Evolutionary conservation across 345 rosid species (phyloP).

Genomic region (Schrenkiella parvula): DNA sequence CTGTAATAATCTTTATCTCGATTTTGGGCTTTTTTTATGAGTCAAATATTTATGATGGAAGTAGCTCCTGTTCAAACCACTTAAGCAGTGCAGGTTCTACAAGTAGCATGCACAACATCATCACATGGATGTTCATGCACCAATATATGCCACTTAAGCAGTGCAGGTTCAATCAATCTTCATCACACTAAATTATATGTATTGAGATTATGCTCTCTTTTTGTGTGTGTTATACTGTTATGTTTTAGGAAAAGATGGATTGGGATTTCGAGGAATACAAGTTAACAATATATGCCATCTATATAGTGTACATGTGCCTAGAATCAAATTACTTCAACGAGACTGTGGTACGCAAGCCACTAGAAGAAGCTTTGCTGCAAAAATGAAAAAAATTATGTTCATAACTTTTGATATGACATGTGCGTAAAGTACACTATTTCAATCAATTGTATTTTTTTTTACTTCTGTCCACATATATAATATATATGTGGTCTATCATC

Average conservation of each 20-base stretch:
- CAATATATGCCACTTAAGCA: neutral
- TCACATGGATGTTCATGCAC: no score
- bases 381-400: neutral
- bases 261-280: neutral
- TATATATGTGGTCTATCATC: neutral
- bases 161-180: neutral
- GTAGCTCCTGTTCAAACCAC: neutral
- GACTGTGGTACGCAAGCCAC: neutral
- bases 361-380: neutral
- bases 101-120: neutral
- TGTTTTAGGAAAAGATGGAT: no score
- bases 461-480: neutral
- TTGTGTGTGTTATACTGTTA: no score
- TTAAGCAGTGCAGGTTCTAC: neutral
- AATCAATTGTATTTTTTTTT: neutral
- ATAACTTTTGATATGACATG: neutral
- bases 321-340: neutral
- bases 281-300: neutral
- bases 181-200: neutral
- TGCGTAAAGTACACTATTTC: neutral
- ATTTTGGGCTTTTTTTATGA: neutral
- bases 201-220: no score
- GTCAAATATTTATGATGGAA: neutral
- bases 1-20: neutral
- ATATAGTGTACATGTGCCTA: neutral